Evolutionary conservation across 176 grass and related monocot genomes (phyloP).

Genomic region (Sorghum bicolor): DNA sequence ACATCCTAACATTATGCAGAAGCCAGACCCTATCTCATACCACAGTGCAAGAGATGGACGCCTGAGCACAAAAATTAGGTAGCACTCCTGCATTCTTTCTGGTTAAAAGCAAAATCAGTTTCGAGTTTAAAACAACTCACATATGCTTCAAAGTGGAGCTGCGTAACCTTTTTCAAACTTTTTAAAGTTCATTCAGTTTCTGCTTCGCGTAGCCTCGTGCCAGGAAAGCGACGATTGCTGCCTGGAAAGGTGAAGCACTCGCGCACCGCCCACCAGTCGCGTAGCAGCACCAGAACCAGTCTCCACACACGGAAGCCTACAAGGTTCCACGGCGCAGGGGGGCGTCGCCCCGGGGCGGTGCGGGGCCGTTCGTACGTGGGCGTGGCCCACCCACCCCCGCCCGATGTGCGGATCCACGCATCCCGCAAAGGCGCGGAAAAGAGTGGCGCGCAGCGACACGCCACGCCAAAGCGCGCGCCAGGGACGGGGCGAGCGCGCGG

Average conservation of each 20-base stretch:
- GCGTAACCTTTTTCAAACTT: not conserved
- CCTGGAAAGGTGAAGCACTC: not conserved
- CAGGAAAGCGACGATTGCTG: not conserved
- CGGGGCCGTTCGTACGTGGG: slow-evolving; percentile 20
- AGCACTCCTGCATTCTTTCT: not conserved
- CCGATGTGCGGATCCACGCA: slow-evolving; percentile 56
- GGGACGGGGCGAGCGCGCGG: slow-evolving; percentile 44
- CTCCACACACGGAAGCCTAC: not conserved
- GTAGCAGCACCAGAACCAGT: not conserved
- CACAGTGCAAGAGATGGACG: not conserved
- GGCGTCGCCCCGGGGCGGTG: not conserved
- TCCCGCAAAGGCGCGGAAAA: slow-evolving; percentile 40
- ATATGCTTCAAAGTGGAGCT: not conserved
- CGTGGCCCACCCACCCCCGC: not conserved
- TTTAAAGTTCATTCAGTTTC: not conserved
- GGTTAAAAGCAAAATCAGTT: not conserved
- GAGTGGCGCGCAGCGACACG: slow-evolving; percentile 20
- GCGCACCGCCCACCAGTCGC: not conserved
- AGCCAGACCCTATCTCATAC: not conserved
- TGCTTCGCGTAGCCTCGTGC: slow-evolving; percentile 12
- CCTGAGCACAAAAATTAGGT: not conserved
- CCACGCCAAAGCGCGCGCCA: not conserved
- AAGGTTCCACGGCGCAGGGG: slow-evolving; percentile 12
- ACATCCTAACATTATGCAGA: not conserved
- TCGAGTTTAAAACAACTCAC: not conserved